Conservation (phyloP, 805 yeast species). For the Candida dendrica region DNA sequence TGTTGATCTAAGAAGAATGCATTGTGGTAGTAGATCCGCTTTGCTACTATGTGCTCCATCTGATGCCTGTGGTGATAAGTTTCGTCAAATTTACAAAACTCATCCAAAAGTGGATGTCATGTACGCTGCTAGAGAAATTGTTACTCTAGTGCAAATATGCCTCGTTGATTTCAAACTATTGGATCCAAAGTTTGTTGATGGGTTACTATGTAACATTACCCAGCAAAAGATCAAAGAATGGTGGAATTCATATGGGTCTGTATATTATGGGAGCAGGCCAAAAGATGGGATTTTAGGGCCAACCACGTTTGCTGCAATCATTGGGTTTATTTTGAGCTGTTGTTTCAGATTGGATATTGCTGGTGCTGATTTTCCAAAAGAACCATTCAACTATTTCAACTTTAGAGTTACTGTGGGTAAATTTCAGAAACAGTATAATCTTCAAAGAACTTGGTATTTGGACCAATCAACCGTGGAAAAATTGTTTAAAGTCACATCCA, state of each 20-base stretch:
- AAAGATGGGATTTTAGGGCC: conserved; percentile 55
- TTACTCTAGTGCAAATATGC: conserved; percentile 66
- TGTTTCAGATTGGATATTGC: conserved; percentile 56
- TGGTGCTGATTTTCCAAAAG: conserved; percentile 64
- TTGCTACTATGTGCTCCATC: conserved; percentile 64
- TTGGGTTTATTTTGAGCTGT: conserved; percentile 70
- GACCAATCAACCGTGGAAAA: conserved; percentile 50
- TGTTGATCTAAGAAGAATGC: conserved; percentile 65
- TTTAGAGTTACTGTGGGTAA: conserved; percentile 62
- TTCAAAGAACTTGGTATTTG: conserved; percentile 43
- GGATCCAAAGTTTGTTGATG: conserved; percentile 69
- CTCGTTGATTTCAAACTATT: conserved; percentile 72
- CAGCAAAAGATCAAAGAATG: conserved; percentile 63
- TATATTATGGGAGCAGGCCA: conserved; percentile 28
- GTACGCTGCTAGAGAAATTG: conserved; percentile 43
- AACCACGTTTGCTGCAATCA: conserved; percentile 66
- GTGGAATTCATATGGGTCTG: conserved; percentile 74
- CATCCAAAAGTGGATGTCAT: conserved; percentile 26
- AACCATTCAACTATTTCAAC: conserved; percentile 70
- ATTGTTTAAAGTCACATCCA: conserved; percentile 40
- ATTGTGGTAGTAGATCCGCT: conserved; percentile 83
- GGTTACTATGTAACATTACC: conserved; percentile 74
- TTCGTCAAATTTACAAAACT: conserved; percentile 64
- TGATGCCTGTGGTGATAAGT: conserved; percentile 75
- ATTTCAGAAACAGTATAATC: conserved; percentile 66